Conservation (phyloP, 805 yeast species). For the Ogataea methylovora region DNA sequence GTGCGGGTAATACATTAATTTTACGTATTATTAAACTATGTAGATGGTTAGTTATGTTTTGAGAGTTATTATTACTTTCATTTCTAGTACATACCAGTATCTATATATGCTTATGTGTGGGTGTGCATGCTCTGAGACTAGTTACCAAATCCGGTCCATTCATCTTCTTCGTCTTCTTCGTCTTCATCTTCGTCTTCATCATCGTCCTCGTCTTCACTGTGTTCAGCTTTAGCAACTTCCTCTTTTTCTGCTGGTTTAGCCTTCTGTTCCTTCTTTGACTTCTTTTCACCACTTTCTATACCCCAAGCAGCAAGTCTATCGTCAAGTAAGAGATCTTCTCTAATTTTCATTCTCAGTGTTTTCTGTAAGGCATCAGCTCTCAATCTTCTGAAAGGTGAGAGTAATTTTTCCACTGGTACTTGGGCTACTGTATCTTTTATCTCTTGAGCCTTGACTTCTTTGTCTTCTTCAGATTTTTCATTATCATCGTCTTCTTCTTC, state of each 20-base stretch:
- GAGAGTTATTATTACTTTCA: too few species aligned
- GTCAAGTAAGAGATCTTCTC: slow-evolving; percentile 61
- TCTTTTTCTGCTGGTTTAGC: slow-evolving; percentile 23
- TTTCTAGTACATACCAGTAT: too few species aligned
- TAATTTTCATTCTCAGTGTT: slow-evolving; percentile 56
- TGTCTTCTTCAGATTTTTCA: slow-evolving; percentile 9
- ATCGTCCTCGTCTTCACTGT: slow-evolving; percentile 11
- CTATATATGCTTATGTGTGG: too few species aligned
- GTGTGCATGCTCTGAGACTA: neutral
- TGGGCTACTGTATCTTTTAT: slow-evolving; percentile 28
- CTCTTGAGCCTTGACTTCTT: slow-evolving; percentile 9
- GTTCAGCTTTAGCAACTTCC: slow-evolving; percentile 19
- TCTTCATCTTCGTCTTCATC: slow-evolving; percentile 24
- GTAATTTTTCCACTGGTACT: slow-evolving; percentile 46
- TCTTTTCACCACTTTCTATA: slow-evolving; percentile 19
- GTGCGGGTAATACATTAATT: too few species aligned
- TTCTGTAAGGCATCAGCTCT: slow-evolving; percentile 44
- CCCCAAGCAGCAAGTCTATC: slow-evolving; percentile 62
- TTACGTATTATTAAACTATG: too few species aligned
- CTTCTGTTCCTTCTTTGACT: slow-evolving; percentile 13
- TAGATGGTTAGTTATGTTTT: too few species aligned
- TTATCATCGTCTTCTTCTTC: slow-evolving; percentile 34
- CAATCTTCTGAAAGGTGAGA: slow-evolving; percentile 55
- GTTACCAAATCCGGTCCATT: slow-evolving; percentile 25
- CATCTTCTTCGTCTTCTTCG: slow-evolving; percentile 12